Evolutionary conservation across 1,284 basidiomycete genomes (phyloP).

Genomic region (Ceratobasidium sp.): DNA sequence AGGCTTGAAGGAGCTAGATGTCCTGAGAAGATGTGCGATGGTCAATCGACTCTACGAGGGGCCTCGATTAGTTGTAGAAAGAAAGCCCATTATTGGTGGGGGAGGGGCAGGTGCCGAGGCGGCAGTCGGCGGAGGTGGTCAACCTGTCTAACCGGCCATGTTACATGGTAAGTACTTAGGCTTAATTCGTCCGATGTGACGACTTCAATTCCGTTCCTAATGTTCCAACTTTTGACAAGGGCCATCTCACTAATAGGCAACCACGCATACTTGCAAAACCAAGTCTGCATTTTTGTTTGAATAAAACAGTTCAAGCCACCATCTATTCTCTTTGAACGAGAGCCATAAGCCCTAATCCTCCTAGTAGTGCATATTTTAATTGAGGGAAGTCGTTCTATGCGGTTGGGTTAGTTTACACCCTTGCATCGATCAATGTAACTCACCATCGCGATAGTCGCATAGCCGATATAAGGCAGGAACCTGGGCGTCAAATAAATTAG

Average conservation of each 20-base stretch:
- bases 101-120: constrained; percentile 52
- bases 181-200: background rate
- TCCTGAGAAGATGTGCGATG: constrained; percentile 81
- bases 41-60: constrained; percentile 93
- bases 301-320: constrained; percentile 35
- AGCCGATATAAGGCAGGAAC: constrained; percentile 94
- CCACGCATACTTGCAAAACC: constrained; percentile 6
- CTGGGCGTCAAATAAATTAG: constrained; percentile 59
- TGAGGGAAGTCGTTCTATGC: constrained; percentile 94
- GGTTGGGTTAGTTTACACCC: constrained; percentile 16
- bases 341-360: constrained; percentile 81
- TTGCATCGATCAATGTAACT: constrained; percentile 17
- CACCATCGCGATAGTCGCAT: constrained; percentile 95
- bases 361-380: constrained; percentile 91
- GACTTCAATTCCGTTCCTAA: no score
- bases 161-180: background rate
- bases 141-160: constrained; percentile 42
- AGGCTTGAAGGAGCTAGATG: constrained; percentile 78
- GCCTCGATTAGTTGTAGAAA: constrained; percentile 83
- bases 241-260: background rate
- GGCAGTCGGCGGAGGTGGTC: constrained; percentile 49
- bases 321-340: constrained; percentile 82
- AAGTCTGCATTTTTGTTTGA: constrained; percentile 25
- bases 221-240: background rate
- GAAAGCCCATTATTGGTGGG: constrained; percentile 48